Conservation (phyloP, 1,284 basidiomycete species). For the Puccinia triticina region DNA sequence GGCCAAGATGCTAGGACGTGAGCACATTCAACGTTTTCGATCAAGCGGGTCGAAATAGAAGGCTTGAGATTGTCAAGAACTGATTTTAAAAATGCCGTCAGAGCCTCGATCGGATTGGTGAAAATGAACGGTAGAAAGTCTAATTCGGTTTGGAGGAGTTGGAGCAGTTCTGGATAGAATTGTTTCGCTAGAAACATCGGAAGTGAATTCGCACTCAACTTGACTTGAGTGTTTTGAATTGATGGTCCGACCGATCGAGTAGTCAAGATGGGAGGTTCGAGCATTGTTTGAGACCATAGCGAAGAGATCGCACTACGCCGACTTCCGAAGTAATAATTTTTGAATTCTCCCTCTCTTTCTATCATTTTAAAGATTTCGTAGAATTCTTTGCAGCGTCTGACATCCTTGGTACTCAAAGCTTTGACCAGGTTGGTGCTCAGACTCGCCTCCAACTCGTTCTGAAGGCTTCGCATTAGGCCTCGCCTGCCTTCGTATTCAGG, state of each 20-base stretch:
- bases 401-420: constrained; percentile 65
- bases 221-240: constrained; percentile 30
- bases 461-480: constrained; percentile 79
- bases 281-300: constrained; percentile 67
- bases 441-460: constrained; percentile 88
- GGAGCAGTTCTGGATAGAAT: constrained; percentile 73
- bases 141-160: constrained; percentile 72
- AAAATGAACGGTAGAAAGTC: constrained; percentile 77
- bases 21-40: constrained; percentile 68
- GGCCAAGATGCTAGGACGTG: constrained; percentile 60
- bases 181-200: constrained; percentile 69
- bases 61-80: constrained; percentile 76
- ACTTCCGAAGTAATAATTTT: constrained; percentile 87
- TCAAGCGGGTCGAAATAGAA: constrained; percentile 74
- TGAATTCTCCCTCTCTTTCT: constrained; percentile 83
- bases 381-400: constrained; percentile 72
- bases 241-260: neutral
- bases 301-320: constrained; percentile 69
- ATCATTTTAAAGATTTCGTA: constrained; percentile 85
- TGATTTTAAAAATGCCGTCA: constrained; percentile 78
- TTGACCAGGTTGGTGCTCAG: constrained; percentile 75
- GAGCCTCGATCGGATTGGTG: constrained; percentile 72
- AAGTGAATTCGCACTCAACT: constrained; percentile 61
- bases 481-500: constrained; percentile 80
- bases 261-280: constrained; percentile 54